Evolutionary conservation across 1,284 basidiomycete species (phyloP).

Genomic region (Microbotryum saponariae): DNA sequence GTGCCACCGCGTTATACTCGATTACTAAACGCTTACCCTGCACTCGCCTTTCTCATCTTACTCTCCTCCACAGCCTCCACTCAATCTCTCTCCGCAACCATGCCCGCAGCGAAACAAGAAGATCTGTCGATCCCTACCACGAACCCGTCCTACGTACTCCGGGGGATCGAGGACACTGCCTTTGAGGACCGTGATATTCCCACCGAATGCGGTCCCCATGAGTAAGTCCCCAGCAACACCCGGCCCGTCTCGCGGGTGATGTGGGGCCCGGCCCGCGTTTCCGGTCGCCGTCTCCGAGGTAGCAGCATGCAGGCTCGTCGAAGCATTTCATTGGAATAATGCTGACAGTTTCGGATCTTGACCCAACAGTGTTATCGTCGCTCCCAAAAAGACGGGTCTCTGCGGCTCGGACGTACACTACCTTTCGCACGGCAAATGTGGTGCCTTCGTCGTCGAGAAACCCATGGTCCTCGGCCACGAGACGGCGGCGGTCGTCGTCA

Average conservation of each 20-base stretch:
- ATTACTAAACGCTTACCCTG: not conserved
- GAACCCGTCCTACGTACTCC: conserved; percentile 72
- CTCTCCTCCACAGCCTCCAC: too few species aligned
- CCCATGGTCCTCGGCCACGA: conserved; percentile 52
- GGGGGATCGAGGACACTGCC: conserved; percentile 59
- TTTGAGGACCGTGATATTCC: conserved; percentile 75
- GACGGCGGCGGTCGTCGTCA: conserved; percentile 50
- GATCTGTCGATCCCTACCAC: not conserved
- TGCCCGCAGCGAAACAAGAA: not conserved
- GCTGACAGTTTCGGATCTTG: too few species aligned
- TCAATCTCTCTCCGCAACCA: not conserved
- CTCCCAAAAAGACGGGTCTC: conserved; percentile 87
- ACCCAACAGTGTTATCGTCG: conserved; percentile 58
- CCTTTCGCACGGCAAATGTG: conserved; percentile 65
- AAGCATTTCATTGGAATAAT: not conserved
- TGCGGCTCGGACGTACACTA: conserved; percentile 85
- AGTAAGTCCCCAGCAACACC: conserved; percentile 11
- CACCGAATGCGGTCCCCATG: conserved; percentile 32
- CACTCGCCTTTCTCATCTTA: not conserved
- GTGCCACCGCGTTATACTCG: too few species aligned
- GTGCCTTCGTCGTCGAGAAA: conserved; percentile 34
- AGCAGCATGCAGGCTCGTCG: too few species aligned
- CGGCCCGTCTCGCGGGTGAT: not conserved
- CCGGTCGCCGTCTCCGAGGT: not conserved
- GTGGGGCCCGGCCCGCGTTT: not conserved